These are phyloP conservation scores for Stevia rebaudiana DNA, from an alignment of 140 eudicot genomes.

Conservation along the genomic window DNA sequence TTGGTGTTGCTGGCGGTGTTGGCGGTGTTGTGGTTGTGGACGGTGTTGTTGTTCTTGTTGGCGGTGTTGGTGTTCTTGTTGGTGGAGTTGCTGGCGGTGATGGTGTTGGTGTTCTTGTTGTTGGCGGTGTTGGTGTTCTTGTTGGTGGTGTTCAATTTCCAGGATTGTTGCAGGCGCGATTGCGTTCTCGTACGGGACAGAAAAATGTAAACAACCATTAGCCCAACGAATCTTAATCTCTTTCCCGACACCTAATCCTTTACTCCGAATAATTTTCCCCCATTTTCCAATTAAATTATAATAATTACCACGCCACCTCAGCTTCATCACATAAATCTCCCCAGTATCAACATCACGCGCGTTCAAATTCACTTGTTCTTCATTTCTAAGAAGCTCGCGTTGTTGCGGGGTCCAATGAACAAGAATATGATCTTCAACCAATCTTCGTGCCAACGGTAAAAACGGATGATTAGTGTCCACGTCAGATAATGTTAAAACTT, in stretches of 20 bases:
- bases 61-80: neutral
- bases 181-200: conserved; percentile 47
- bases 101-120: neutral
- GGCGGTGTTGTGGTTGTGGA: neutral
- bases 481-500: conserved; percentile 64
- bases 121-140: neutral
- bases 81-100: neutral
- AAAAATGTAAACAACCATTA: conserved; percentile 53
- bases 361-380: conserved; percentile 64
- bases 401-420: conserved; percentile 60
- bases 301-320: conserved; percentile 80
- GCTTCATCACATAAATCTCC: conserved; percentile 56
- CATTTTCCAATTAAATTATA: conserved; percentile 66
- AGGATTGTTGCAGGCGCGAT: conserved; percentile 32
- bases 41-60: neutral
- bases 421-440: conserved; percentile 76
- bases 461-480: conserved; percentile 83
- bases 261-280: conserved; percentile 64
- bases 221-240: conserved; percentile 71
- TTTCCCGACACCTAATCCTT: conserved; percentile 68
- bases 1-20: neutral
- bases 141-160: conserved; percentile 23
- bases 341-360: conserved; percentile 74
- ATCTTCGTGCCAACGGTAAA: conserved; percentile 56
- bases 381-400: conserved; percentile 55